phyloP scores from a whole-genome alignment of 140 eudicot genomes.

The Senecio squalidus region DNA sequence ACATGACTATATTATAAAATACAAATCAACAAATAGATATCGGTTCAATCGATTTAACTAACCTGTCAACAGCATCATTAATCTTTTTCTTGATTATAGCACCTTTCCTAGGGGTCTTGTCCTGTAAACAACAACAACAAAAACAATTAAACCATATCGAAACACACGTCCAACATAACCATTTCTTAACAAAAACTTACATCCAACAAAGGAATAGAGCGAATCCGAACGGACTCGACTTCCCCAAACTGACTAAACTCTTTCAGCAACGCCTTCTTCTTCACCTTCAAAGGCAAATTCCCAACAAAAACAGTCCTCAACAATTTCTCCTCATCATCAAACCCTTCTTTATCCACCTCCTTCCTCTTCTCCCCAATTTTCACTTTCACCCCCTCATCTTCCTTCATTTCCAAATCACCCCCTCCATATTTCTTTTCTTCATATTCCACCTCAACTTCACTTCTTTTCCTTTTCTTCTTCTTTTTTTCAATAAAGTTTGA shows the following conservation, averaged over 20 bases:
- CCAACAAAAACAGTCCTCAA: constrained; percentile 94
- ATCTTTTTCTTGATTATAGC: constrained; percentile 65
- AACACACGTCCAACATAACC: not conserved
- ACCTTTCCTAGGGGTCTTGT: constrained; percentile 86
- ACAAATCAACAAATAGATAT: not conserved
- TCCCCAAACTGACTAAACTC: constrained; percentile 86
- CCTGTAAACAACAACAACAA: constrained; percentile 48
- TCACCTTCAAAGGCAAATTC: constrained; percentile 82
- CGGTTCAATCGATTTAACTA: constrained; percentile 4
- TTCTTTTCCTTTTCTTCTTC: constrained; percentile 87
- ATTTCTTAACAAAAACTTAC: constrained; percentile 45
- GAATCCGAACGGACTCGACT: constrained; percentile 79
- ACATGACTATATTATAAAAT: not conserved
- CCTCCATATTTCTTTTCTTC: constrained; percentile 66
- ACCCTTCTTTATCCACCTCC: constrained; percentile 72
- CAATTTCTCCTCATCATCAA: constrained; percentile 86
- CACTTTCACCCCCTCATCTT: constrained; percentile 31
- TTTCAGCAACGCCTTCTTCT: constrained; percentile 68
- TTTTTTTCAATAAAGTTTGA: constrained; percentile 12
- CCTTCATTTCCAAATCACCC: constrained; percentile 20
- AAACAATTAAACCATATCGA: constrained; percentile 10
- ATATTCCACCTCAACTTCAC: constrained; percentile 75
- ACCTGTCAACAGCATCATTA: constrained; percentile 90
- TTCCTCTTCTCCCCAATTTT: constrained; percentile 81
- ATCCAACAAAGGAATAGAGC: constrained; percentile 79